Base-by-base conservation (phyloP, 2,329 filamentous ascomycete genomes). In the Verticillium zaregamsianum region DNA sequence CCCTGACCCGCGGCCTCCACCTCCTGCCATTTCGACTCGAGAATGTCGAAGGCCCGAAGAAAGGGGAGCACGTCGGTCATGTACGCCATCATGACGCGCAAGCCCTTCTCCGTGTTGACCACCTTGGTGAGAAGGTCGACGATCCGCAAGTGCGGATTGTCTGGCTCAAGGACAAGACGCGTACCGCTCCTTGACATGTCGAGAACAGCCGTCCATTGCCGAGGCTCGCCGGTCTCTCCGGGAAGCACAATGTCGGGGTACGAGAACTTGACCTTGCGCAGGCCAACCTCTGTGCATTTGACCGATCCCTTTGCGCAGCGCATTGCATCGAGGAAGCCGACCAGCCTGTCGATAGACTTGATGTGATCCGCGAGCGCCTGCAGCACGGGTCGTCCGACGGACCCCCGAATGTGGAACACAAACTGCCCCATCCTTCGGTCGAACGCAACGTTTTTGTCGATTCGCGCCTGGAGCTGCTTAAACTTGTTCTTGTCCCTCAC, bases 301-400 rank as follows among this genome's bases (percentile, higher is more conserved):
- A 90, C 82, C 59, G 82, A 79, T 17, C 79, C 80, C 56, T 79
- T 77, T 66, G 84, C 79, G 64, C 80, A 77, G 60, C 86, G 79
- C 64, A 93, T 83, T 1, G 88, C 86, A 55, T 87, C 83, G 31
- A 92, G 79, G 68, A 91, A 91, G 54, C 84, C 83, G 45, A 92
- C 87, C 32, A 95, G 80, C 23, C 89, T 85, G 68, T 90, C 86
- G 62, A 95, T 84, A 14, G 87, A 84, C 66, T 86, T 82, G 55
- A 93, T 78, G 32, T 87, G 82, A 58, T 82, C 78, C 64, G 80
- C 78, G 23, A 93, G 79, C n/a, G 80, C 76, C 4, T 82, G 79
- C 4, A 92, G 73, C 15, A 89, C 80, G 1, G 86, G 79, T 55
- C 79, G 76, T 23, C 88, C 88, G 55, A 89, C 82, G 2, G 79